phyloP scores from a whole-genome alignment of 2,329 filamentous ascomycete genomes.

The Cladosporium cucumerinum region DNA sequence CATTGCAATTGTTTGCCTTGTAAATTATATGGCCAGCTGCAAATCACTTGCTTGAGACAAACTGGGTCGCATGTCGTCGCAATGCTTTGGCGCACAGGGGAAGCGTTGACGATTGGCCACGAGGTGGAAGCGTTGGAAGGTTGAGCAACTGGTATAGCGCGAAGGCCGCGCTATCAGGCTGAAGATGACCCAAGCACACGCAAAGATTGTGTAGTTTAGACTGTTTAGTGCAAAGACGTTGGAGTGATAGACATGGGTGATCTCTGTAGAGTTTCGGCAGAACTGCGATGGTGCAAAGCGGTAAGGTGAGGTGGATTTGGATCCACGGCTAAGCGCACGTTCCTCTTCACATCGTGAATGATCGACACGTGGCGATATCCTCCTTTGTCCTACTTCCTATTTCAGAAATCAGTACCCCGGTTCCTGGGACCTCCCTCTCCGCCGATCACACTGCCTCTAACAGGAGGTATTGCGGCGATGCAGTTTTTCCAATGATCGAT shows the following conservation, averaged over 20 bases:
- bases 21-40: not conserved
- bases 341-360: not conserved
- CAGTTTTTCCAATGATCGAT: no score
- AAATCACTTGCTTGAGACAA: not conserved
- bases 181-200: not conserved
- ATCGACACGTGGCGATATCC: not conserved
- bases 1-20: not conserved
- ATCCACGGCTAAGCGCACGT: not conserved
- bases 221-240: not conserved
- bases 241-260: not conserved
- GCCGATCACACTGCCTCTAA: not conserved
- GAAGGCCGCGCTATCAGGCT: not conserved
- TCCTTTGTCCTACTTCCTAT: not conserved
- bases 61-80: not conserved
- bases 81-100: not conserved
- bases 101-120: not conserved
- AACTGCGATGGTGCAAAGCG: not conserved
- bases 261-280: constrained; percentile 2
- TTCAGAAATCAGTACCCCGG: not conserved
- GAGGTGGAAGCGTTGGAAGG: not conserved
- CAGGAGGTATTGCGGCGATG: no score
- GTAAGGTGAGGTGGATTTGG: constrained; percentile 1
- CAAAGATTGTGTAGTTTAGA: not conserved
- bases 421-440: not conserved
- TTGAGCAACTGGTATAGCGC: not conserved